These are phyloP conservation scores for Chalciporus chontae DNA, from an alignment of 768 basidiomycete species.

Conservation along the genomic window DNA sequence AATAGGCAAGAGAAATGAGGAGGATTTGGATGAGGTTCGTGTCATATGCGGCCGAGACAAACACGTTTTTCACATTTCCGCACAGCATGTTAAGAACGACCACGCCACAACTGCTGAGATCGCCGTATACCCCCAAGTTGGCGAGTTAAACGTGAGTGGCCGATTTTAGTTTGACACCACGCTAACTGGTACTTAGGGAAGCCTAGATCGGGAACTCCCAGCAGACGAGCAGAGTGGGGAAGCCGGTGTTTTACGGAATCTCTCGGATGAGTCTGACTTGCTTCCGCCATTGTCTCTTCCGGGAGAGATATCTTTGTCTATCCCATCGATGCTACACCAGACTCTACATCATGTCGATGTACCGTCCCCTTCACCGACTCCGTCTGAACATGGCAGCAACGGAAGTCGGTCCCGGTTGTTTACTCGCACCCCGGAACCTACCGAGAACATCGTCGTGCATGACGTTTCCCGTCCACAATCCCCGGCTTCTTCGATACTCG, in stretches of 20 bases:
- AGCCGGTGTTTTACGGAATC: not conserved
- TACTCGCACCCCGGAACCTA: not conserved
- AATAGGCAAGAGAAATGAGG: slow-evolving; percentile 9
- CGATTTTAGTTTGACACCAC: not conserved
- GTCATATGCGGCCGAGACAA: not conserved
- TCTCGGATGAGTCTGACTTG: not conserved
- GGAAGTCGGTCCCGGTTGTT: not conserved
- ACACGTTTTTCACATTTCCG: slow-evolving; percentile 6
- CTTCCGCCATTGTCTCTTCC: not conserved
- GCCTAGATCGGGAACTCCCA: not conserved
- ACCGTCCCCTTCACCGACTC: slow-evolving; percentile 16
- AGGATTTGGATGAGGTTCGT: slow-evolving; percentile 23
- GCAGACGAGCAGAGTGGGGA: not conserved
- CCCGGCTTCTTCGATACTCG: slow-evolving; percentile 9
- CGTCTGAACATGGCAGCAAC: slow-evolving; percentile 13
- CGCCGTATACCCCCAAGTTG: not conserved
- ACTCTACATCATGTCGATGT: not conserved
- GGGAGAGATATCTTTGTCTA: not conserved
- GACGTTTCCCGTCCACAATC: slow-evolving; percentile 12
- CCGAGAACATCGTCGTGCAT: not conserved
- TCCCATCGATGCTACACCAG: not conserved
- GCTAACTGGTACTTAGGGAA: slow-evolving; percentile 12
- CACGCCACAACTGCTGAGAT: slow-evolving; percentile 10
- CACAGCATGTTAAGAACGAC: slow-evolving; percentile 19
- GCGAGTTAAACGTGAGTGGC: slow-evolving; percentile 4